Evolutionary conservation across 2,329 filamentous ascomycete species (phyloP).

Genomic region (Hymenoscyphus occultus): DNA sequence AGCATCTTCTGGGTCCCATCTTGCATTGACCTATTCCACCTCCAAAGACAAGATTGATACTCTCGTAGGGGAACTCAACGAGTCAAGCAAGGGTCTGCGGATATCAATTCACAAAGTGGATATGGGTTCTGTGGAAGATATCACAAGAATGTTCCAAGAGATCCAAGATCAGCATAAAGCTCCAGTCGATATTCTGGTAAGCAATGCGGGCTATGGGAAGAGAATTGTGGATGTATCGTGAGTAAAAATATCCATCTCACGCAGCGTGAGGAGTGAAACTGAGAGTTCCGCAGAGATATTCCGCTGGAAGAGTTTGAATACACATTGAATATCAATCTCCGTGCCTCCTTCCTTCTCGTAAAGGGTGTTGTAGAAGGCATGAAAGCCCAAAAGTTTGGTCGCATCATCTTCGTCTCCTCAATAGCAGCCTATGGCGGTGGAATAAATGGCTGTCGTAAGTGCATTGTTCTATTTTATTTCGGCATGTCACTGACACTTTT

Average conservation of each 20-base stretch:
- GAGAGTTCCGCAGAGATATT: neutral
- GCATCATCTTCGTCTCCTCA: slow-evolving; percentile 29
- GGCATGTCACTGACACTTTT: too few species aligned
- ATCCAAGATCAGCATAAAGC: slow-evolving; percentile 51
- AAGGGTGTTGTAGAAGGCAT: slow-evolving; percentile 31
- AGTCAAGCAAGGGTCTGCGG: slow-evolving; percentile 28
- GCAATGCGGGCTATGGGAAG: slow-evolving; percentile 65
- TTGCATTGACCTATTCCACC: neutral
- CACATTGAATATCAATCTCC: slow-evolving; percentile 30
- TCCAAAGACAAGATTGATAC: neutral
- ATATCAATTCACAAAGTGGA: slow-evolving; percentile 58
- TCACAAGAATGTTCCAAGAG: slow-evolving; percentile 52
- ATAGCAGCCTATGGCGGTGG: slow-evolving; percentile 25
- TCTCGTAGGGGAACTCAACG: neutral
- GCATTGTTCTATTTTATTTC: too few species aligned
- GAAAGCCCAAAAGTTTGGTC: slow-evolving; percentile 41
- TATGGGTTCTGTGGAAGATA: slow-evolving; percentile 51
- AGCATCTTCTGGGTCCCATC: neutral
- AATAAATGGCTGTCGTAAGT: neutral
- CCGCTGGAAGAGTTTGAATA: slow-evolving; percentile 20
- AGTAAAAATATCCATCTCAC: too few species aligned
- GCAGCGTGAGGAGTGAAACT: too few species aligned
- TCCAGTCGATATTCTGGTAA: slow-evolving; percentile 59
- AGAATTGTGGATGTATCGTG: slow-evolving; percentile 41
- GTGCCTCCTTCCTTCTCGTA: slow-evolving; percentile 29